Base-by-base conservation (phyloP, 129 eudicot species). In the Tagetes patula region DNA sequence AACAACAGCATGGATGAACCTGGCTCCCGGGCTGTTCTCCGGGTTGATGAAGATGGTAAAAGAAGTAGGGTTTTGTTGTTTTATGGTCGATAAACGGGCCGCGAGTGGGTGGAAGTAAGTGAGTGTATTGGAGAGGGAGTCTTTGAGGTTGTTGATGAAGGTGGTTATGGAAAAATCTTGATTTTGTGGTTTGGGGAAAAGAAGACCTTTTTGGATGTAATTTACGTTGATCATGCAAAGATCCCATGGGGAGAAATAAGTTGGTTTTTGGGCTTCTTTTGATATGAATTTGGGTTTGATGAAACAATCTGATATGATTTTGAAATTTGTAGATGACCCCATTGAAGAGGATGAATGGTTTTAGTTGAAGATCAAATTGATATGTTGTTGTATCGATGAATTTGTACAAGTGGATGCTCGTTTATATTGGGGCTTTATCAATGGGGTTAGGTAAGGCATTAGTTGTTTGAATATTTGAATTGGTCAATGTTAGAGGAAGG, bases 151-250 rank as follows among this genome's bases (percentile, higher is more conserved):
- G 2, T 80, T 60, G 39, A 86, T 13, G 79, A 71, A 79, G 48
- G 67, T 38, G 27, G 63, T 27, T 9, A 82, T 48, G 70, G 77
- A 41, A 53, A 80, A 62, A 36, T 74, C 69, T 69, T 74, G 84
- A 38, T 74, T 61, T 14, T 72, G 30, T 31, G 72, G 67, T 13
- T 14, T 9, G 0, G 49, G 58, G 49, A 70, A 83, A 13, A 89
- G 76, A 37, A 89, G 87, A 10, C 96, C 96, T 39, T 84, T 80
- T 80, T 89, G 96, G 20, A 84, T 86, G 83, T 86, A 84, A 2
- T 89, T 76, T 1, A 72, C 58, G 0, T 69, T 54, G 12, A 84
- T 77, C 86, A 86, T 50, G 39, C 62, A 62, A 0, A 84, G 77
- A 64, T 89, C 96, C 86, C 85, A 84, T 77, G 89, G 86, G 3